These are phyloP conservation scores for Solanum hybrid DNA, from an alignment of 305 asterid species.

Conservation along the genomic window DNA sequence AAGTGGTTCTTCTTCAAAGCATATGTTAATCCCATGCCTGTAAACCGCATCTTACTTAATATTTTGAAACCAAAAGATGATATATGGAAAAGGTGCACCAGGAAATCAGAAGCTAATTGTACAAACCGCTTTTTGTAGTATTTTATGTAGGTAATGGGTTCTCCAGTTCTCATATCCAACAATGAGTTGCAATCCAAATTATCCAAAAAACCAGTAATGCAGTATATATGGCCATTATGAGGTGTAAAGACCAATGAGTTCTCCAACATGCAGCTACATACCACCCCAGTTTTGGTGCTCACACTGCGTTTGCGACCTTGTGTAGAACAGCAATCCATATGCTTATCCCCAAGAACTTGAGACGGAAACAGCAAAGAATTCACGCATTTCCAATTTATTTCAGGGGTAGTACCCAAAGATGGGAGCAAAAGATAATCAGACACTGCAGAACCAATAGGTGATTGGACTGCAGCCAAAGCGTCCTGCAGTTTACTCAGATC, in stretches of 20 bases:
- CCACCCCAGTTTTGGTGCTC: background rate
- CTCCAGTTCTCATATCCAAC: background rate
- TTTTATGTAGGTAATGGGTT: background rate
- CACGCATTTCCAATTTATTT: background rate
- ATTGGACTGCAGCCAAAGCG: background rate
- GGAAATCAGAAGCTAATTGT: background rate
- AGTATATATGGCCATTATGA: background rate
- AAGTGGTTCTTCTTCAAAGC: background rate
- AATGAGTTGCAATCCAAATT: background rate
- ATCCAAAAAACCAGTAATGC: background rate
- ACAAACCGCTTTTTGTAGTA: background rate
- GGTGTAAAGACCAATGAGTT: background rate
- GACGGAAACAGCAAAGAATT: background rate
- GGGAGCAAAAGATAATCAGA: background rate
- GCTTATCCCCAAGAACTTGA: background rate
- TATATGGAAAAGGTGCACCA: background rate
- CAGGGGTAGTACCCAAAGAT: background rate
- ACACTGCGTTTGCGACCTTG: background rate
- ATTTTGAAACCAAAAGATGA: background rate
- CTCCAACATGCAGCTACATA: background rate
- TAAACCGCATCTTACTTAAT: background rate
- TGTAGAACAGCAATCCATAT: background rate
- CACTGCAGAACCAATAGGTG: background rate
- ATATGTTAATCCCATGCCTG: background rate
- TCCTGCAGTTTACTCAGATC: background rate